A percentile compares a stretch with the other conserved stretches of the same genome.
Conservation (phyloP, 345 rosid species). For the Trapa incisa region DNA sequence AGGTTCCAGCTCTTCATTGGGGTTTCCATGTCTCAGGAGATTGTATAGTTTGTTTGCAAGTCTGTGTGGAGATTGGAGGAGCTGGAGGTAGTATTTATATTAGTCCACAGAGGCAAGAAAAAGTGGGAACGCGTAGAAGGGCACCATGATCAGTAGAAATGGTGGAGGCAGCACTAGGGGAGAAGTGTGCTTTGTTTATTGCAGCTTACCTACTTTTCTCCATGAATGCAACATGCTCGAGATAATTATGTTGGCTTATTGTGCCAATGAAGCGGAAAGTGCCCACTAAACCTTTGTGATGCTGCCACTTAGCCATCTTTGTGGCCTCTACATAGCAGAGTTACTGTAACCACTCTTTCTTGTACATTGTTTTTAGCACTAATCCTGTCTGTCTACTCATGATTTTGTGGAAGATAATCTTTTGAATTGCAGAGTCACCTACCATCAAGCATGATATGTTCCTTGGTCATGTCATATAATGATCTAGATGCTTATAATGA, state of each 20-base stretch:
- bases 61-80: slow-evolving; percentile 15
- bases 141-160: slow-evolving; percentile 16
- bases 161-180: slow-evolving; percentile 54
- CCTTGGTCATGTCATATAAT: neutral
- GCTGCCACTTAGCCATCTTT: slow-evolving; percentile 19
- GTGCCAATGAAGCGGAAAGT: slow-evolving; percentile 18
- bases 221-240: neutral
- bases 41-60: neutral
- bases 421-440: neutral
- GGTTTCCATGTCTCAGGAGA: slow-evolving; percentile 21
- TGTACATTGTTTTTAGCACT: neutral
- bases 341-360: neutral
- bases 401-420: too few species aligned
- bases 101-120: neutral
- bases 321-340: slow-evolving; percentile 6
- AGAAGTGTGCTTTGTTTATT: slow-evolving; percentile 1
- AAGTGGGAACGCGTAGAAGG: slow-evolving; percentile 12
- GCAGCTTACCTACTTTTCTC: slow-evolving; percentile 6
- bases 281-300: slow-evolving; percentile 14
- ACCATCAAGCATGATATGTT: neutral
- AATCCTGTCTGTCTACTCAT: too few species aligned
- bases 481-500: neutral
- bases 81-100: slow-evolving; percentile 17
- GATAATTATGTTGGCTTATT: slow-evolving; percentile 10
- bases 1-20: slow-evolving; percentile 19